Conservation (phyloP, 768 basidiomycete genomes). For the Hypsizygus marmoreus region DNA sequence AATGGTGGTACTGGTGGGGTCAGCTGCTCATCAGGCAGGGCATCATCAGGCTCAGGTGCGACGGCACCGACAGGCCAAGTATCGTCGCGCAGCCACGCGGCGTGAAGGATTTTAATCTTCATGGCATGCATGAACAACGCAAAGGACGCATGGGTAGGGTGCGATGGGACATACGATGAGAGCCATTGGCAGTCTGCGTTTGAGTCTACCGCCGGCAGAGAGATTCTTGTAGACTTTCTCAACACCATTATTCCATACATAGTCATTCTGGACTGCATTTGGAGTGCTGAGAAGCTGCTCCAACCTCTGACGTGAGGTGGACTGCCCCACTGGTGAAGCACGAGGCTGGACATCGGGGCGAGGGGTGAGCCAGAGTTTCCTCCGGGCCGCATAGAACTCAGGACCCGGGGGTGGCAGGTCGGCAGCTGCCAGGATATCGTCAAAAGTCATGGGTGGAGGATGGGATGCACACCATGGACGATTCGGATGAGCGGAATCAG, state of each 20-base stretch:
- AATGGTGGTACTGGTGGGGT: conserved; percentile 14
- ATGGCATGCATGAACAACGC: conserved; percentile 17
- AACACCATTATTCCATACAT: conserved; percentile 57
- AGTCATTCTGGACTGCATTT: conserved; percentile 49
- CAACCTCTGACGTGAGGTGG: conserved; percentile 46
- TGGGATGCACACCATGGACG: too few species aligned
- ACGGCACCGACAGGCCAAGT: conserved; percentile 71
- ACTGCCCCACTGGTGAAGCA: conserved; percentile 26
- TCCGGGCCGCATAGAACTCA: conserved; percentile 61
- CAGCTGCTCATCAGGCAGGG: conserved; percentile 24
- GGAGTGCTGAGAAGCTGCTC: conserved; percentile 51
- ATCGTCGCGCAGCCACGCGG: conserved; percentile 74
- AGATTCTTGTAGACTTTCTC: conserved; percentile 68
- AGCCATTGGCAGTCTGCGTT: conserved; percentile 59
- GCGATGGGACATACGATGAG: conserved; percentile 53
- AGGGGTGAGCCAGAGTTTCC: conserved; percentile 59
- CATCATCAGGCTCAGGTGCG: conserved; percentile 66
- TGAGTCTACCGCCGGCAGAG: conserved; percentile 56
- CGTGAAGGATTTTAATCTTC: conserved; percentile 73
- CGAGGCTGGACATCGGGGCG: conserved; percentile 15
- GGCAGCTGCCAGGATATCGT: conserved; percentile 38
- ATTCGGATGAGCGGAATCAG: too few species aligned
- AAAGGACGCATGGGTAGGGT: conserved; percentile 5
- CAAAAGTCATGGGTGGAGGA: conserved; percentile 28
- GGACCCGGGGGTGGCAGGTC: conserved; percentile 64